Evolutionary conservation across 2,329 filamentous ascomycete genomes (phyloP).

Genomic region (Verticillium albo-atrum): DNA sequence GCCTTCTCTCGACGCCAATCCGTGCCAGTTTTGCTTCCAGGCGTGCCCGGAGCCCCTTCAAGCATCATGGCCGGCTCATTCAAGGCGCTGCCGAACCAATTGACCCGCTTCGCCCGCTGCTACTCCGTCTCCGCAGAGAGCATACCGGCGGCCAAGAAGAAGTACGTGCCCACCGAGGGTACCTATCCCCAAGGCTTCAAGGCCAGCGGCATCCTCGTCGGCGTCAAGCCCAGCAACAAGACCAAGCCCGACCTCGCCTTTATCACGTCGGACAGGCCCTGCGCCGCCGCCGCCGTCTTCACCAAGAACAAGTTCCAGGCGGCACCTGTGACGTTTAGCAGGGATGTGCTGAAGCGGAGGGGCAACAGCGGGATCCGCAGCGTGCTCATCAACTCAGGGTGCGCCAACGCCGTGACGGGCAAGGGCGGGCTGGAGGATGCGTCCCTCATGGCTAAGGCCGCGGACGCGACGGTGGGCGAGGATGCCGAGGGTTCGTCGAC

Average conservation of each 20-base stretch:
- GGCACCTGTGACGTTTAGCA: constrained; percentile 84
- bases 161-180: constrained; percentile 81
- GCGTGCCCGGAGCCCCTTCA: not conserved
- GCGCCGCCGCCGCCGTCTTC: constrained; percentile 86
- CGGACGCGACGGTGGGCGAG: constrained; percentile 58
- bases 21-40: not conserved
- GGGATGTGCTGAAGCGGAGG: constrained; percentile 63
- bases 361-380: constrained; percentile 68
- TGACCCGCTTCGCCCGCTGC: constrained; percentile 27
- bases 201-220: constrained; percentile 82
- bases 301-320: constrained; percentile 99
- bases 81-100: constrained; percentile 10
- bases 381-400: constrained; percentile 91
- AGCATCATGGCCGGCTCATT: constrained; percentile 10
- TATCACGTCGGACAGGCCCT: constrained; percentile 80
- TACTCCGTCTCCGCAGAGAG: constrained; percentile 58
- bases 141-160: constrained; percentile 76
- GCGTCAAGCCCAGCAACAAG: constrained; percentile 90
- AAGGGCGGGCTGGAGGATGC: constrained; percentile 87
- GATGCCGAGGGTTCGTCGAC: constrained; percentile 44
- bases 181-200: constrained; percentile 88
- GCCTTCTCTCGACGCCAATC: not conserved
- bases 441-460: constrained; percentile 71
- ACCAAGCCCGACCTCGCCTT: constrained; percentile 87
- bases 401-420: constrained; percentile 95